Evolutionary conservation across 2,329 filamentous ascomycete genomes (phyloP).

Genomic region (Aspergillus sp.): DNA sequence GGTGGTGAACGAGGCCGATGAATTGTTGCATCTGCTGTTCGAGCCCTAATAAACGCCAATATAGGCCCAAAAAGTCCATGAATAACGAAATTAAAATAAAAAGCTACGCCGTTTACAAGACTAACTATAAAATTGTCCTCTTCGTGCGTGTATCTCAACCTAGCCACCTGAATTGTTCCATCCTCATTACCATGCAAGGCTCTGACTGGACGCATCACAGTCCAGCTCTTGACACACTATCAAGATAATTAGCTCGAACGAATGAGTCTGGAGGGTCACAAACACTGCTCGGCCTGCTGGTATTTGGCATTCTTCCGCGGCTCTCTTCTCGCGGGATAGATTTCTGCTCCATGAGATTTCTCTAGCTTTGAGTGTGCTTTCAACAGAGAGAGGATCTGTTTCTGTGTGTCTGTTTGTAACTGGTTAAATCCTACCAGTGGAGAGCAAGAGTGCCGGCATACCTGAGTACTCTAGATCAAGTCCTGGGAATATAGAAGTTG

Average conservation of each 20-base stretch:
- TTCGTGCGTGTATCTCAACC: too few relatives aligned
- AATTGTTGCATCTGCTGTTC: too few relatives aligned
- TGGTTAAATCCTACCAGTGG: too few relatives aligned
- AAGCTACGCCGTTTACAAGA: too few relatives aligned
- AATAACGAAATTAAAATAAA: too few relatives aligned
- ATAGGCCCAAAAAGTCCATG: too few relatives aligned
- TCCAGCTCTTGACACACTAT: slow-evolving; percentile 25
- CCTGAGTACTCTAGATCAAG: neutral
- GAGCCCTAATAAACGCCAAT: too few relatives aligned
- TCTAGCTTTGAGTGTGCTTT: slow-evolving; percentile 26
- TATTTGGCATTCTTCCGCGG: slow-evolving; percentile 25
- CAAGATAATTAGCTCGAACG: slow-evolving; percentile 3
- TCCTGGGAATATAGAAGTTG: neutral
- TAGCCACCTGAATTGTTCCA: neutral
- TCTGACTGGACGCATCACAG: slow-evolving; percentile 2
- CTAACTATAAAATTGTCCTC: too few relatives aligned
- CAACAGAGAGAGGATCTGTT: slow-evolving; percentile 19
- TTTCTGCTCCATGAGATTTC: slow-evolving; percentile 16
- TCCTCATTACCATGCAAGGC: slow-evolving; percentile 16
- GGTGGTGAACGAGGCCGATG: neutral
- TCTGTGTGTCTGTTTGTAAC: neutral
- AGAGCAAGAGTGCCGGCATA: neutral
- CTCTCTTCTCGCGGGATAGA: slow-evolving; percentile 27
- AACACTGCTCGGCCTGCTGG: slow-evolving; percentile 30
- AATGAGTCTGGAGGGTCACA: neutral